Evolutionary conservation across 768 basidiomycete genomes (phyloP), one percentile per base, ranked within the genome.

Genomic region (Fomitopsis serialis): DNA sequence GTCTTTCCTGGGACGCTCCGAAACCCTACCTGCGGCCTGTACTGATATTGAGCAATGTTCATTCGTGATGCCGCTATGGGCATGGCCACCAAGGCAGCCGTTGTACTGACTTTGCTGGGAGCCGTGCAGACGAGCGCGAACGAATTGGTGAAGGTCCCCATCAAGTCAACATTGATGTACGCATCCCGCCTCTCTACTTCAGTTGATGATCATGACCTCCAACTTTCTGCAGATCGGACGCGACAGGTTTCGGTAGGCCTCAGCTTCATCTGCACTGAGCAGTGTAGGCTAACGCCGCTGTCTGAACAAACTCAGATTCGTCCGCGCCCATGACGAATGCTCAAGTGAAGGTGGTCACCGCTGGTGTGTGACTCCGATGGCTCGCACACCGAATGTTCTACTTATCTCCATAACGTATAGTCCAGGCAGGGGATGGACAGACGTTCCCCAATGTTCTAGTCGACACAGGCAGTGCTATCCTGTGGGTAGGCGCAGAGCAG

Each of bases 401-500:
- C 44, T 23, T 6, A 27, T 4, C 21, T 10, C 21, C 21, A 4
- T 37, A 5, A 7, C 13, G 21, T 22, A 3, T 19, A 55, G 54
- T 55, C 2, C 43, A 36, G 21, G 40, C 54, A 35, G 54, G 54
- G 10, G 42, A 55, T 19, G 21, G 42, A 24, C 50, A 55, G 37
- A 55, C 54, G 6, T 55, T 51, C 37, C 11, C 8, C 11, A 36
- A 55, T 17, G 50, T 55, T 7, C 24, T 51, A 10, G 27, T 55
- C 32, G 54, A 55, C 35, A 55, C 54, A 8, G 54, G 54, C 2
- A 55, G 54, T 35, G 49, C 54, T 2, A 45, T 47, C 3, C 54
- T 55, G 17, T 55, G 54, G 54, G 54, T 55, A 6, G 50, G 50
- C 21, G 50, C 43, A 7, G 2, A 45, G 36, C 24, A 42, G 6